These are phyloP conservation scores for Cryptococcus sp. DNA, from an alignment of 1,284 basidiomycete species.

Conservation along the genomic window DNA sequence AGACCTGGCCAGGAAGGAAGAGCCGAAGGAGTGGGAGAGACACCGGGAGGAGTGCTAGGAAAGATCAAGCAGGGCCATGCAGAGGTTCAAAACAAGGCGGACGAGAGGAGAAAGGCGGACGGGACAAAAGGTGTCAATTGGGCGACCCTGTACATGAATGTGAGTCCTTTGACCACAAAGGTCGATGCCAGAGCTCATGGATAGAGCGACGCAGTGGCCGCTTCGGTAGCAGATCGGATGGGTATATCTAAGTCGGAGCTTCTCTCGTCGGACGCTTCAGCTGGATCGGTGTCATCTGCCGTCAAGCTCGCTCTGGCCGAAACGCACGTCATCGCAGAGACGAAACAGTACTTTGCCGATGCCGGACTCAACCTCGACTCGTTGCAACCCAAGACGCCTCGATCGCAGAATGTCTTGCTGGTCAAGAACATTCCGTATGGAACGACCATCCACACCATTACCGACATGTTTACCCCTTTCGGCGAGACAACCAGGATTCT, in stretches of 20 bases:
- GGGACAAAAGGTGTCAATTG: slow-evolving; percentile 88
- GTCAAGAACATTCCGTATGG: slow-evolving; percentile 98
- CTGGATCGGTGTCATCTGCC: slow-evolving; percentile 52
- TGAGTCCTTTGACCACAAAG: slow-evolving; percentile 50
- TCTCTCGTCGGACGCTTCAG: slow-evolving; percentile 53
- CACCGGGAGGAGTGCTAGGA: slow-evolving; percentile 41
- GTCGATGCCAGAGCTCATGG: neutral
- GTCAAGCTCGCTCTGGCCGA: slow-evolving; percentile 94
- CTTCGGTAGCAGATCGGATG: slow-evolving; percentile 74
- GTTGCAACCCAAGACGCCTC: slow-evolving; percentile 50
- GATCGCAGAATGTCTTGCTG: slow-evolving; percentile 76
- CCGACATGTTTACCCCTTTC: slow-evolving; percentile 70
- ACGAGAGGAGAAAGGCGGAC: slow-evolving; percentile 62
- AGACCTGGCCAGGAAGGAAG: slow-evolving; percentile 55
- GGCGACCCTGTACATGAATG: slow-evolving; percentile 96
- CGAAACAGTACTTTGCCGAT: slow-evolving; percentile 76
- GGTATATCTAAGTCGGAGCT: slow-evolving; percentile 80
- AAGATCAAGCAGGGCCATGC: slow-evolving; percentile 53
- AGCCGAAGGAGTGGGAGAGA: slow-evolving; percentile 26
- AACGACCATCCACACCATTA: slow-evolving; percentile 67
- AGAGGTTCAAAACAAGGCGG: slow-evolving; percentile 61
- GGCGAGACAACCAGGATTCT: slow-evolving; percentile 72
- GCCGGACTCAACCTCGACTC: slow-evolving; percentile 52
- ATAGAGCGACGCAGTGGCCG: slow-evolving; percentile 81
- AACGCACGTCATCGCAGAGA: slow-evolving; percentile 92